Evolutionary conservation across 2,329 filamentous ascomycete species (phyloP), one percentile per base, ranked within the genome.

Genomic region (Mycosphaerelloides madeirae): DNA sequence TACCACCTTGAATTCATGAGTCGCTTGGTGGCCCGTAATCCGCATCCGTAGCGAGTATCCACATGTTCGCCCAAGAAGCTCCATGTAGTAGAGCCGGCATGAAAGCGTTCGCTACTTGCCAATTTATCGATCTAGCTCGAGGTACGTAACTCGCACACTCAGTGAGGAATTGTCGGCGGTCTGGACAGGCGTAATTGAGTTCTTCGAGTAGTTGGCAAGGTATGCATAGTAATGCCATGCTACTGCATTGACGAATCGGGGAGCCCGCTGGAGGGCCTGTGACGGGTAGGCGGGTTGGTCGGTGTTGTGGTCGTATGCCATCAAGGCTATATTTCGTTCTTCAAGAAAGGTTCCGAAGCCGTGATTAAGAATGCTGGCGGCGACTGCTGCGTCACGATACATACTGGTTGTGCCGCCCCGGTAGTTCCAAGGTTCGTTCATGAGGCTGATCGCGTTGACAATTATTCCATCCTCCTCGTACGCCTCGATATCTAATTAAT

Each of bases 151-250:
- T 66, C 41, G 68, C 72, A 59, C 72, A 75, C 54, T 75, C 71
- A 11, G 72, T 74, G 71, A 74, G 73, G 60, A 71, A 72, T 52
- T 75, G 71, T 16, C 63, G 60, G 6, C 61, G 65, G 37, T 50
- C 44, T 0, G 70, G 69, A 55, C 69, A 68, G 18, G 54, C 49
- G 44, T 65, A 59, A 52, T 72, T 66, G 55, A 74, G 73, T 49
- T 64, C 50, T 11, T 54, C 60, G 65, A 51, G 15, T 66, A 62
- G 28, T 64, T 55, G 13, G 55, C 50, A 0, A 61, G 44, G 25
- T 40, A 38, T 3, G 53, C 46, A 36, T 68, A 69, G 47, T 66
- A 69, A 50, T 69, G 66, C 66, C 66, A 68, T 2, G 65, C 65
- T 1, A 64, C 64, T 1, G 61, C 57, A 32, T 61, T 44, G 7